A percentile compares a stretch with the other conserved stretches of the same genome.
Conservation (phyloP, 108 stramenopile genomes). For the Fistulifera solaris region DNA sequence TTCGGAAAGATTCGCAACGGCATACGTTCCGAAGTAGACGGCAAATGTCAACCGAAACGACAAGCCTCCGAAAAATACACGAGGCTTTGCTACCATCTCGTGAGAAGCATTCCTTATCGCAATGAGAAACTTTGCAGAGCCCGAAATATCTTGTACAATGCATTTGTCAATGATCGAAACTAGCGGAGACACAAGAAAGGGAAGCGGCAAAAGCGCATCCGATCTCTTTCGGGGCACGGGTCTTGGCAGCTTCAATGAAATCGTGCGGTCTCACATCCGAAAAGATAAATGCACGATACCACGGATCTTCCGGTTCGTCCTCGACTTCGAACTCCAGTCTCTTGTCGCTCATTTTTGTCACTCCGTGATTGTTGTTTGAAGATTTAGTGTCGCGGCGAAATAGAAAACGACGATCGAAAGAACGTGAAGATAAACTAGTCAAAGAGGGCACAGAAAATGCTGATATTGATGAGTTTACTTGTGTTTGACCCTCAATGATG, state of each 20-base stretch:
- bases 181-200: conserved; percentile 16
- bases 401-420: too few species aligned
- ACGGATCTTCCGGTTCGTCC: too few species aligned
- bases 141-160: conserved; percentile 23
- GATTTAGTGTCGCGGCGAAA: too few species aligned
- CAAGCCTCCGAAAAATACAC: conserved; percentile 17
- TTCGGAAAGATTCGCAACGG: conserved; percentile 31
- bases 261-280: background rate
- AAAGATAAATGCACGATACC: too few species aligned
- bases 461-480: too few species aligned
- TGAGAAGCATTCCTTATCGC: conserved; percentile 16
- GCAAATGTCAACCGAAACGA: conserved; percentile 25
- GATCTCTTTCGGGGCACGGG: conserved; percentile 21
- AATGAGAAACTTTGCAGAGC: conserved; percentile 10
- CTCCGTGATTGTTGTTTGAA: too few species aligned
- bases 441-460: too few species aligned
- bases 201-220: conserved; percentile 22
- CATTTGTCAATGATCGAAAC: conserved; percentile 30
- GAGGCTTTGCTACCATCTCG: conserved; percentile 24
- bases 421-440: too few species aligned
- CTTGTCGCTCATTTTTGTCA: too few species aligned
- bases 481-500: too few species aligned
- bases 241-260: conserved; percentile 15
- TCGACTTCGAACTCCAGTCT: too few species aligned
- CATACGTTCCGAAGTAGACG: conserved; percentile 35